Conservation (phyloP, 2,329 filamentous ascomycete species). For the Neonectria magnoliae region DNA sequence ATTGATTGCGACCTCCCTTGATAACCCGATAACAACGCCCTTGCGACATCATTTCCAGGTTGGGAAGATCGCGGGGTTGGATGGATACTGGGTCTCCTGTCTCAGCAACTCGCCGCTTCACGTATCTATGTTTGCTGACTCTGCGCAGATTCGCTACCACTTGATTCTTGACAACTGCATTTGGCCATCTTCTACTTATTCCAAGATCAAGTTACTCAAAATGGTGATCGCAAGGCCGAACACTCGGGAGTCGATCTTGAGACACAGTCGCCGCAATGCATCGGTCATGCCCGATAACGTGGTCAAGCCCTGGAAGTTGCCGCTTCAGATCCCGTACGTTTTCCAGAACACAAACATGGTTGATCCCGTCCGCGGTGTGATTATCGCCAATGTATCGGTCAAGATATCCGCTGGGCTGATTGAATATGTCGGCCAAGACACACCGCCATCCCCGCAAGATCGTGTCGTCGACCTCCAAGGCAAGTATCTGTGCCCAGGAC, state of each 20-base stretch:
- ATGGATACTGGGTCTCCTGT: background rate
- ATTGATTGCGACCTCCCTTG: conserved; percentile 21
- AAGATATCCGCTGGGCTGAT: conserved; percentile 50
- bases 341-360: conserved; percentile 57
- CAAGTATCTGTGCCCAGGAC: conserved; percentile 46
- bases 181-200: background rate
- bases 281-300: conserved; percentile 29
- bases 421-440: conserved; percentile 31
- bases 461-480: conserved; percentile 36
- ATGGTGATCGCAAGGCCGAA: background rate
- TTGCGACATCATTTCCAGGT: conserved; percentile 3
- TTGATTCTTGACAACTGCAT: background rate
- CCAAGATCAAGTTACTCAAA: background rate
- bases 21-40: background rate
- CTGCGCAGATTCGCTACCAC: background rate
- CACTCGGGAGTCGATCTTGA: background rate
- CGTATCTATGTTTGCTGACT: background rate
- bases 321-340: conserved; percentile 45
- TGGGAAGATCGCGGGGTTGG: background rate
- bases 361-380: conserved; percentile 49
- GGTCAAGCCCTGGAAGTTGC: conserved; percentile 50
- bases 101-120: background rate
- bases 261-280: background rate
- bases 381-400: conserved; percentile 45
- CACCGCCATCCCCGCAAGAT: background rate